Evolutionary conservation across 495 filamentous ascomycete species (phyloP), one percentile per base, ranked within the genome.

Genomic region (Xylona heveae): DNA sequence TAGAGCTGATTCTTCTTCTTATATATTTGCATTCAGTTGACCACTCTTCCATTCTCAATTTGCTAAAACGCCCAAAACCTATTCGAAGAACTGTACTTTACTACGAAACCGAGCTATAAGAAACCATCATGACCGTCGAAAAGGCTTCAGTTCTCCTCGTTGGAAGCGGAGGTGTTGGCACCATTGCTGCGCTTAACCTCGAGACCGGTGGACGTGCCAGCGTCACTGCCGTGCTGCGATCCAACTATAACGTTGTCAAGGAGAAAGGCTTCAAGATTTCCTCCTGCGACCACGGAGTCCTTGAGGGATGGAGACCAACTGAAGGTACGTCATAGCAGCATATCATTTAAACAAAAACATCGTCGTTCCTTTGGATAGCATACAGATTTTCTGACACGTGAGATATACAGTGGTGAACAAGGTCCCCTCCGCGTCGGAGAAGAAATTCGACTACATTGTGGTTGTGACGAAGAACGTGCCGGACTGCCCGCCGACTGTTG

Each of bases 171-270:
- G 53, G 50, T 7, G 45, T 57, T 4, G 53, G 53, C 4, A 51
- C 52, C 7, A 54, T 55, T 38, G 52, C 47, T 15, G 52, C 50
- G n/a, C 52, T 45, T n/a, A 40, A 41, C 5, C 45, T 57, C 2
- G 50, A 52, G 27, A 39, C 37, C 15, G 44, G 43, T 14, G 42
- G 45, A 10, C 33, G 34, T 16, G 40, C 42, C 6, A 17, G 25
- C 1, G 50, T 57, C 8, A 52, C 52, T 0, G 44, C 51, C 3
- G 43, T 57, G 21, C 42, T 54, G 41, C 42, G 50, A 1, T 53
- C 50, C 6, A 53, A 53, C 33, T 53, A 24, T 38, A 28, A 41
- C 7, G 34, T 25, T 5, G 50, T 53, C 14, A 40, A 35, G 24
- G 17, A 32, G 5, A 10, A 27, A n/a, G 48, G 50, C 13, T 53